Base-by-base conservation (phyloP, 2,329 filamentous ascomycete species). In the Mycosphaerelloides madeirae region DNA sequence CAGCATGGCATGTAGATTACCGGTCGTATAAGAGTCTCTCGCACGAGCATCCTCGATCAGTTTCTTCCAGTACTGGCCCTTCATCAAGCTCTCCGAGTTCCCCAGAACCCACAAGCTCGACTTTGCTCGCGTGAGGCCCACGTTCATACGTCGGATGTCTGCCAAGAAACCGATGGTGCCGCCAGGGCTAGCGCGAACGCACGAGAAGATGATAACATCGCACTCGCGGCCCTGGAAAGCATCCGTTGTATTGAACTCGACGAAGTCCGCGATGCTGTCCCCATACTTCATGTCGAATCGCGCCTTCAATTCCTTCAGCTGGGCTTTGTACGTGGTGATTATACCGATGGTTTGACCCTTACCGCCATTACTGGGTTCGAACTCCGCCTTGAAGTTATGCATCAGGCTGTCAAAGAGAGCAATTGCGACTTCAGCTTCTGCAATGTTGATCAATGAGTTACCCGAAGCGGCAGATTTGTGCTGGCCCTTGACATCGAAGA, bases 241-340 rank as follows among this genome's bases (percentile, higher is more conserved):
- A 69, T 98, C 93, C 0, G 93, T 98, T 0, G 93, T 98, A 66
- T 98, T 98, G 77, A 98, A 98, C 55, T 98, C 94, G 53, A 98
- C 85, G 15, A 78, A 78, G 25, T 85, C 83, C 18, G 83, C 76
- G 53, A 98, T 89, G 0, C 66, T 68, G 3, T 86, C 79, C 29
- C 91, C 89, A 60, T 85, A 97, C 33, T 75, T 75, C 12, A 76
- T 71, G 7, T 75, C 70, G 65, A 98, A 98, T 2, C 83, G 81
- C 36, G 76, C 73, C 52, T 85, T 89, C 46, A 98, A 75, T 64
- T 89, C 84, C 44, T 77, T 80, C 12, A 98, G 72, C 65, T 98
- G 93, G 15, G 88, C 89, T 65, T 97, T 98, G 69, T 98, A 98
- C 0, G 91, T 93, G 1, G 94, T 97, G 63, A 98, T 98, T 65